Conservation (phyloP, 2,329 filamentous ascomycete species). For the Colletotrichum eleusines region DNA sequence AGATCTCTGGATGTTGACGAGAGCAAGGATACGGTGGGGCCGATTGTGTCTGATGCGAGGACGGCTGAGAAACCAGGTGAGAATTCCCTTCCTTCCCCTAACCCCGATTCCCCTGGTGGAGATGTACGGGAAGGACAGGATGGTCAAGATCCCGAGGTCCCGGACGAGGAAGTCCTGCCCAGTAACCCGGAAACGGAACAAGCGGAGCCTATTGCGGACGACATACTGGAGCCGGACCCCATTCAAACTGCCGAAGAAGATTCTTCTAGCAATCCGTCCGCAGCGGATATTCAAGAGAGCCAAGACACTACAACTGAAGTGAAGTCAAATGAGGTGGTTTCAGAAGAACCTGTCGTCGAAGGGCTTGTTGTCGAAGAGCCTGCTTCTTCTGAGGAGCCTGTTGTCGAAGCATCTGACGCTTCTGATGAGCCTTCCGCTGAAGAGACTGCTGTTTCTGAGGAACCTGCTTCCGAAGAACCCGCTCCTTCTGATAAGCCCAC, state of each 20-base stretch:
- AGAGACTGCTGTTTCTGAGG: neutral
- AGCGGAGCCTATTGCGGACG: neutral
- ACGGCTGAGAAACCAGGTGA: slow-evolving; percentile 47
- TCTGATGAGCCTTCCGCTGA: neutral
- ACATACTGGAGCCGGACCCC: neutral
- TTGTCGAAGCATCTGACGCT: slow-evolving; percentile 26
- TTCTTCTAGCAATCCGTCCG: slow-evolving; percentile 8
- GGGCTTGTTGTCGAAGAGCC: neutral
- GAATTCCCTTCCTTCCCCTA: slow-evolving; percentile 47
- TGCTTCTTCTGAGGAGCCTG: neutral
- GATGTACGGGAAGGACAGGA: slow-evolving; percentile 39
- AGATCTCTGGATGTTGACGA: slow-evolving; percentile 40
- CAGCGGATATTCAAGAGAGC: neutral
- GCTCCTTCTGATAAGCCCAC: neutral
- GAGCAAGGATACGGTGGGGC: slow-evolving; percentile 41
- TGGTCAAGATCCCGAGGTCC: slow-evolving; percentile 16
- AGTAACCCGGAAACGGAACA: slow-evolving; percentile 25
- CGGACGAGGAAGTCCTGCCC: slow-evolving; percentile 21
- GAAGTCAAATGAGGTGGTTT: neutral
- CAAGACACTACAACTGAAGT: slow-evolving; percentile 1
- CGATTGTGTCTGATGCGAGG: slow-evolving; percentile 33
- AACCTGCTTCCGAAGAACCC: neutral
- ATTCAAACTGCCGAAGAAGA: slow-evolving; percentile 19
- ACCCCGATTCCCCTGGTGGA: slow-evolving; percentile 45
- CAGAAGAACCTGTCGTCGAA: neutral